Percentiles rank a stretch among this genome's conserved stretches.
These are phyloP conservation scores for Penicillium odoratum DNA, from an alignment of 495 filamentous ascomycete genomes.

Conservation along the genomic window DNA sequence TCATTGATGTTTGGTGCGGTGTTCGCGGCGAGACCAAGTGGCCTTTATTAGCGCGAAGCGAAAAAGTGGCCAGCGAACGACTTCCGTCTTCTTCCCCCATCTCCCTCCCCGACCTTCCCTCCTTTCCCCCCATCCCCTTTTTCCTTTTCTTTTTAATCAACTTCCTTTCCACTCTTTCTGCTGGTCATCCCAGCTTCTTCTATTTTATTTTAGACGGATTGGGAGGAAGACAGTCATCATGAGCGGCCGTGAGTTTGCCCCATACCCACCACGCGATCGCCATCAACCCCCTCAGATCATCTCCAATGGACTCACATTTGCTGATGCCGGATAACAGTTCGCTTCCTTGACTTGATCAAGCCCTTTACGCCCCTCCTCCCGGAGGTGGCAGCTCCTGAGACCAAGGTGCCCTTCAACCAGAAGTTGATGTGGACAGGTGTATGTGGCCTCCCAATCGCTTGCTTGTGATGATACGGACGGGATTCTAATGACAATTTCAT, in stretches of 20 bases:
- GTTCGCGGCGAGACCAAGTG: conserved; percentile 42
- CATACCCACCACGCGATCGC: conserved; percentile 39
- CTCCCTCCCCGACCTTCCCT: conserved; percentile 37
- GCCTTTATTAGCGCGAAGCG: conserved; percentile 47
- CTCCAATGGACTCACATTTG: conserved; percentile 32
- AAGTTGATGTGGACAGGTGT: conserved; percentile 99
- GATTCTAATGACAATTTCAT: conserved; percentile 33
- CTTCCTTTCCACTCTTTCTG: conserved; percentile 45
- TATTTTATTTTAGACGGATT: conserved; percentile 29
- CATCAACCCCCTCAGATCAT: conserved; percentile 13
- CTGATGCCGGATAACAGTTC: conserved; percentile 61
- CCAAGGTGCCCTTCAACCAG: conserved; percentile 97
- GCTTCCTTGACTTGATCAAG: conserved; percentile 99
- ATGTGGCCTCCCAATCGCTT: conserved; percentile 32
- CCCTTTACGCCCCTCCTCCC: conserved; percentile 98
- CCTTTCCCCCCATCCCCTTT: conserved; percentile 26
- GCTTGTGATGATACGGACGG: conserved; percentile 14
- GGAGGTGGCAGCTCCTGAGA: conserved; percentile 95
- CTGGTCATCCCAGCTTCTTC: conserved; percentile 58
- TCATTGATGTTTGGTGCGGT: conserved; percentile 3
- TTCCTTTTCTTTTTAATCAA: conserved; percentile 43
- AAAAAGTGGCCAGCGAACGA: conserved; percentile 47
- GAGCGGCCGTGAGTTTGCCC: conserved; percentile 47
- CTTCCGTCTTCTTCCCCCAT: conserved; percentile 36
- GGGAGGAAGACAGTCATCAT: conserved; percentile 43